phyloP scores from a whole-genome alignment of 2,329 filamentous ascomycete genomes.

The Fusarium pseudocircinatum region DNA sequence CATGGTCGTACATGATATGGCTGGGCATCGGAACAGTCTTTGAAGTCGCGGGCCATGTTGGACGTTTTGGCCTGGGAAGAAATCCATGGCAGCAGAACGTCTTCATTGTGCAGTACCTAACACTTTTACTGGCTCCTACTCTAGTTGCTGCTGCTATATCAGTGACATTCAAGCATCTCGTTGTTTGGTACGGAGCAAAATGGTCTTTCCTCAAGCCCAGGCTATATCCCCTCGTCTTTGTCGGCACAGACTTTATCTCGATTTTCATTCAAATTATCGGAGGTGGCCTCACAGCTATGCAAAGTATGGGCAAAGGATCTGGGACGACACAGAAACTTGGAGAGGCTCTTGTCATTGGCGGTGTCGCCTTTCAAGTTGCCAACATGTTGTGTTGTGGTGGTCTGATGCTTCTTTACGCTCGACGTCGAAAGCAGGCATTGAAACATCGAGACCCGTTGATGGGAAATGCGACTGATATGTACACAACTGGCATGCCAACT shows the following conservation, averaged over 20 bases:
- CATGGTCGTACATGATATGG: slow-evolving; percentile 53
- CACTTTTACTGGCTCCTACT: slow-evolving; percentile 53
- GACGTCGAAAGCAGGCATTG: slow-evolving; percentile 13
- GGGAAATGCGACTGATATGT: background rate
- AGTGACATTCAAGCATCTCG: slow-evolving; percentile 57
- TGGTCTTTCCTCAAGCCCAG: slow-evolving; percentile 52
- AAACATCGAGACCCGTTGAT: background rate
- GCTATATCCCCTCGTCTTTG: slow-evolving; percentile 61
- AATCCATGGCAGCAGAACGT: slow-evolving; percentile 54
- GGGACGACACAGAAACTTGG: slow-evolving; percentile 15
- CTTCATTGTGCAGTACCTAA: slow-evolving; percentile 54
- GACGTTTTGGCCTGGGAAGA: slow-evolving; percentile 49
- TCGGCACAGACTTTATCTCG: slow-evolving; percentile 58
- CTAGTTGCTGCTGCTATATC: slow-evolving; percentile 58
- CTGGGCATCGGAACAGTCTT: slow-evolving; percentile 50
- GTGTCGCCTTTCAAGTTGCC: slow-evolving; percentile 41
- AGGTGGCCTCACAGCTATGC: slow-evolving; percentile 23
- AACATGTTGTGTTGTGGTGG: slow-evolving; percentile 40
- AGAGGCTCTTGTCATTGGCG: slow-evolving; percentile 34
- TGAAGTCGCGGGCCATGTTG: slow-evolving; percentile 55
- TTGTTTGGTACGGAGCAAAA: slow-evolving; percentile 53
- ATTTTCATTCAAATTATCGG: slow-evolving; percentile 41
- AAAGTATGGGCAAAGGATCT: slow-evolving; percentile 13
- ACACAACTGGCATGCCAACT: background rate
- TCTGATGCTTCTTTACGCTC: slow-evolving; percentile 27